A percentile compares a stretch with the other conserved stretches of the same genome.
phyloP scores from a whole-genome alignment of 2,329 filamentous ascomycete genomes.

The Sporothrix schenckii region DNA sequence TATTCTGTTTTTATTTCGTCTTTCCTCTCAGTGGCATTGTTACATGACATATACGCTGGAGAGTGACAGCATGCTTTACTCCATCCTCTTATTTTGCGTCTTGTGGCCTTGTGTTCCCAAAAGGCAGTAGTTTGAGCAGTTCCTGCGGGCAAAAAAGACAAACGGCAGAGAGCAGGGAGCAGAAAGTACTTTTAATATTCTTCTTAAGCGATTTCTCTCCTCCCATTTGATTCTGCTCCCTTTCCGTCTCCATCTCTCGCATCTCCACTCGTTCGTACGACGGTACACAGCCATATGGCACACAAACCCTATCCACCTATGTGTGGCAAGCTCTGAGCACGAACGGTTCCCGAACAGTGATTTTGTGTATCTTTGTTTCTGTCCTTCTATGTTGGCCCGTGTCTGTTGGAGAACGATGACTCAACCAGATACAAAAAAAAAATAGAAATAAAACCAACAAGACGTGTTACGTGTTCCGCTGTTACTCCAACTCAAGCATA shows the following conservation, averaged over 20 bases:
- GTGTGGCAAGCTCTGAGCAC: not conserved
- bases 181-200: too few species aligned
- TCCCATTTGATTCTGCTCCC: not conserved
- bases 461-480: not conserved
- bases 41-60: not conserved
- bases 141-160: too few species aligned
- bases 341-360: not conserved
- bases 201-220: not conserved
- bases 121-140: too few species aligned
- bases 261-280: slow-evolving; percentile 17
- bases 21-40: not conserved
- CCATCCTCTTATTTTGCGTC: too few species aligned
- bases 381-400: not conserved
- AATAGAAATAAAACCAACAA: not conserved
- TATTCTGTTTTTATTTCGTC: not conserved
- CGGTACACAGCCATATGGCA: slow-evolving; percentile 16
- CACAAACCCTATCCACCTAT: not conserved
- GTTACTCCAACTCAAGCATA: slow-evolving; percentile 14
- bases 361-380: not conserved
- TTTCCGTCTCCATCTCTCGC: not conserved
- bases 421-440: not conserved
- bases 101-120: too few species aligned
- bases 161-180: too few species aligned
- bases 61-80: not conserved
- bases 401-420: not conserved